Conservation (phyloP, 495 filamentous ascomycete genomes). For the Achaetomiella virescens region DNA sequence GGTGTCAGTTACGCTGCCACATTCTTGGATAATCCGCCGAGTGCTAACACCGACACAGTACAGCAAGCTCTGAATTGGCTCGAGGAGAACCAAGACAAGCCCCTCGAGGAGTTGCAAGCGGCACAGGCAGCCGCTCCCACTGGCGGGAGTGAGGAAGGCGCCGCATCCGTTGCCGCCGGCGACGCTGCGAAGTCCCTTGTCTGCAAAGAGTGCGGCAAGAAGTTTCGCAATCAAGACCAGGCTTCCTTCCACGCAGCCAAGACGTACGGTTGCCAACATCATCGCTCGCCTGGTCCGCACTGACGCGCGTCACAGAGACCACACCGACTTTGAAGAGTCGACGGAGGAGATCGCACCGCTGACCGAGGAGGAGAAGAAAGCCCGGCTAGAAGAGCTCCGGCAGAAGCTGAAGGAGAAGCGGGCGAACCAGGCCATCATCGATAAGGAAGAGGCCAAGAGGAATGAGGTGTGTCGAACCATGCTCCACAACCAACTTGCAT, state of each 20-base stretch:
- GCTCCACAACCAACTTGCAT: neutral
- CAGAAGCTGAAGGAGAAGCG: slow-evolving; percentile 68
- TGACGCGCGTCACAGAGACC: slow-evolving; percentile 46
- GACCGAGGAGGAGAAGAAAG: slow-evolving; percentile 86
- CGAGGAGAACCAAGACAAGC: slow-evolving; percentile 77
- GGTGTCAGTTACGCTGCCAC: slow-evolving; percentile 48
- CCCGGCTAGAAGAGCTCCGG: slow-evolving; percentile 66
- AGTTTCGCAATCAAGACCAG: slow-evolving; percentile 70
- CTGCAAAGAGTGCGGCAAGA: slow-evolving; percentile 92
- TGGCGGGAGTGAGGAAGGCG: slow-evolving; percentile 49
- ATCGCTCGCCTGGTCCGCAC: neutral
- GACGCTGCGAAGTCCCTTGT: slow-evolving; percentile 49
- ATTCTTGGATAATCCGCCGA: neutral
- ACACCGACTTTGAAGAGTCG: slow-evolving; percentile 89
- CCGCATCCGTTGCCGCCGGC: slow-evolving; percentile 46
- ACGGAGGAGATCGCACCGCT: slow-evolving; percentile 85
- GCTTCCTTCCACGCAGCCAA: slow-evolving; percentile 89
- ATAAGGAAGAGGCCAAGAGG: slow-evolving; percentile 77
- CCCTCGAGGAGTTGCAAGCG: slow-evolving; percentile 66
- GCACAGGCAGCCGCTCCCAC: slow-evolving; percentile 22
- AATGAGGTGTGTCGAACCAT: slow-evolving; percentile 61
- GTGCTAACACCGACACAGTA: slow-evolving; percentile 46
- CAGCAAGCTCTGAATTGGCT: slow-evolving; percentile 91
- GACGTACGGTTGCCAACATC: slow-evolving; percentile 45
- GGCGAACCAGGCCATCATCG: slow-evolving; percentile 59